Conservation (phyloP, 345 rosid genomes). For the Aquilaria malaccensis region DNA sequence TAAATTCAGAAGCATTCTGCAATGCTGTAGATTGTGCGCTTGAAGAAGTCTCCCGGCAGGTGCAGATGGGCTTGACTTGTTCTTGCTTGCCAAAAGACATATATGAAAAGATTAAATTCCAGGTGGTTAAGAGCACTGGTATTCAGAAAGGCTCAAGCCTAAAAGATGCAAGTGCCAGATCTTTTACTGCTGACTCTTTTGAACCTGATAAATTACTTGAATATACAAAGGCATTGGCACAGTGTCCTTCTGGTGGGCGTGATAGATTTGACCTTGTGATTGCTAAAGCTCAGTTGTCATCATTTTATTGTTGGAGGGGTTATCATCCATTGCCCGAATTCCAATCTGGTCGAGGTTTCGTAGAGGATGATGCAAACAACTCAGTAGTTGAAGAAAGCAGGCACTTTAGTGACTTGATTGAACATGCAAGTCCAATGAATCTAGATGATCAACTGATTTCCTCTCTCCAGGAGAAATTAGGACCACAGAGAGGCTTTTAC, state of each 20-base stretch:
- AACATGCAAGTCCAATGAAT: conserved; percentile 9
- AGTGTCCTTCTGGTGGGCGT: conserved; percentile 36
- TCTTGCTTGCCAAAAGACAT: conserved; percentile 36
- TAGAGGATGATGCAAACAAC: conserved; percentile 23
- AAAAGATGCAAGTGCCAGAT: conserved; percentile 29
- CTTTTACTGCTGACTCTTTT: conserved; percentile 23
- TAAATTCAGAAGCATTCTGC: conserved; percentile 44
- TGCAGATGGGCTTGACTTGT: conserved; percentile 51
- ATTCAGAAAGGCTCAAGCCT: conserved; percentile 31
- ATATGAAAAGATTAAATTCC: conserved; percentile 32
- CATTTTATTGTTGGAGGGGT: conserved; percentile 50
- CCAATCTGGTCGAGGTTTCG: conserved; percentile 28
- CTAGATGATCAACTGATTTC: conserved; percentile 19
- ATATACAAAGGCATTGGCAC: conserved; percentile 47
- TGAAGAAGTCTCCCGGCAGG: conserved; percentile 54
- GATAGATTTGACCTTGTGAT: conserved; percentile 43
- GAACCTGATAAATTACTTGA: conserved; percentile 39
- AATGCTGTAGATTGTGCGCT: conserved; percentile 60
- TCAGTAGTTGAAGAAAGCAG: conserved; percentile 17
- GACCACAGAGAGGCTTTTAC: conserved; percentile 25
- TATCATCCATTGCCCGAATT: conserved; percentile 41
- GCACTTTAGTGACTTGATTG: conserved; percentile 10
- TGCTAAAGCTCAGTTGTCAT: conserved; percentile 47
- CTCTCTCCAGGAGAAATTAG: conserved; percentile 17
- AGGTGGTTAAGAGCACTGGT: conserved; percentile 51